Conservation (phyloP, 2,329 filamentous ascomycete genomes). For the Fusarium sp. region DNA sequence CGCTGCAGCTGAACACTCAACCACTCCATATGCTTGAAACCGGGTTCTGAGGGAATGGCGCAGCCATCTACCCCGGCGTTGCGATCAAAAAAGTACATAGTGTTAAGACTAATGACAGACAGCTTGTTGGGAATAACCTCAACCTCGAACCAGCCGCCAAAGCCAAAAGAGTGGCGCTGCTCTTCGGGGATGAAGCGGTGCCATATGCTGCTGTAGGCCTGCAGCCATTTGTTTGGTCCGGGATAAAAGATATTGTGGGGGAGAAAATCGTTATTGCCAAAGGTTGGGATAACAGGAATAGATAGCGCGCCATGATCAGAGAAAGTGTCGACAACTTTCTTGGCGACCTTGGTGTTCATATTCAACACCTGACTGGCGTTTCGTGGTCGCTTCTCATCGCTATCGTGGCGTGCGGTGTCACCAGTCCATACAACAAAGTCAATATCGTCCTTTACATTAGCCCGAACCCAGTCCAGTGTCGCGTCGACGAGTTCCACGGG, state of each 20-base stretch:
- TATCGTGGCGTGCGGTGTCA: conserved; percentile 90
- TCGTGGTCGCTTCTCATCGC: conserved; percentile 83
- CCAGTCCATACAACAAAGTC: conserved; percentile 96
- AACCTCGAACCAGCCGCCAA: conserved; percentile 93
- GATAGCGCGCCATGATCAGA: conserved; percentile 66
- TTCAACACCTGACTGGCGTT: conserved; percentile 78
- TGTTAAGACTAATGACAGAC: conserved; percentile 94
- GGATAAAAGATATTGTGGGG: conserved; percentile 92
- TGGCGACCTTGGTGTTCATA: conserved; percentile 79
- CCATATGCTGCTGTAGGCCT: conserved; percentile 83
- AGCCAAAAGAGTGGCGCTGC: conserved; percentile 89
- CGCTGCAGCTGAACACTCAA: conserved; percentile 87
- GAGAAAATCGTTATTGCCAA: conserved; percentile 97
- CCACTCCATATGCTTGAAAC: conserved; percentile 97
- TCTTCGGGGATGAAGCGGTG: conserved; percentile 87
- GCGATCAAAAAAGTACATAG: conserved; percentile 93
- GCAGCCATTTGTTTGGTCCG: conserved; percentile 89
- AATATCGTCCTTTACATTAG: conserved; percentile 79
- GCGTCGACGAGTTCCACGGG: conserved; percentile 84
- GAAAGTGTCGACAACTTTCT: conserved; percentile 82
- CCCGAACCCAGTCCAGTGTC: conserved; percentile 88
- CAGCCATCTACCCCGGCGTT: conserved; percentile 97
- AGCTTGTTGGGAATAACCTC: conserved; percentile 90
- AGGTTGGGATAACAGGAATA: conserved; percentile 87
- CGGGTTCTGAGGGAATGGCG: conserved; percentile 79